Base-by-base conservation (phyloP, 2,329 filamentous ascomycete genomes). In the Trichoderma afroharzianum region DNA sequence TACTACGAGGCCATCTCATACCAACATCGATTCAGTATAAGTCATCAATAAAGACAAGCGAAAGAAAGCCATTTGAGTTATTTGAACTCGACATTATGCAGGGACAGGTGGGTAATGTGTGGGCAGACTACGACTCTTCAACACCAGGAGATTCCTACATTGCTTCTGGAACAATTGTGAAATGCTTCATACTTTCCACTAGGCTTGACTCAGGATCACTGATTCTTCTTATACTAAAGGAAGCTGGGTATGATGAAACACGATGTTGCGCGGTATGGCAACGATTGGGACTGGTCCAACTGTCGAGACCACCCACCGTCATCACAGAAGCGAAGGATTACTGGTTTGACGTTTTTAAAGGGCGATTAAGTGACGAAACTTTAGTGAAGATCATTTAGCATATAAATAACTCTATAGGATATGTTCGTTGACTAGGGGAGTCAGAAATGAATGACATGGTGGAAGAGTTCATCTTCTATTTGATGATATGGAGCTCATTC, bases 51-150 rank as follows among this genome's bases (percentile, higher is more conserved):
- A 24, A 14, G 11, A 0, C 26, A n/a, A 14, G 3, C 0, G 7
- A 7, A 6, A 36, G 32, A 43, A 43, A 39, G 8, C 33, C 64
- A 3, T 74, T 66, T 67, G 59, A 70, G 7, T 12, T 70, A 8
- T 36, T 72, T 1, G 55, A 71, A 8, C 32, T 74, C 1, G 63
- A 64, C 28, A 64, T 72, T 26, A 55, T 68, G 43, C 30, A 70
- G 18, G 36, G 36, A 18, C 59, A 57, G 18, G 59, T 73, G 15
- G 55, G 50, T 12, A 72, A 70, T 26, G 36, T 70, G 4, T 74
- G 64, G 71, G 69, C 53, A 21, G 71, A 74, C 15, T 74, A 70
- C 59, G 47, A 73, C 57, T 70, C 59, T 14, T 70, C 55, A 26
- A 28, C 55, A 24, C n/a, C 47, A 3, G 72, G 53, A 12, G n/a